These are phyloP conservation scores for Blastomyces percursus DNA, from an alignment of 2,329 filamentous ascomycete genomes.

Conservation along the genomic window DNA sequence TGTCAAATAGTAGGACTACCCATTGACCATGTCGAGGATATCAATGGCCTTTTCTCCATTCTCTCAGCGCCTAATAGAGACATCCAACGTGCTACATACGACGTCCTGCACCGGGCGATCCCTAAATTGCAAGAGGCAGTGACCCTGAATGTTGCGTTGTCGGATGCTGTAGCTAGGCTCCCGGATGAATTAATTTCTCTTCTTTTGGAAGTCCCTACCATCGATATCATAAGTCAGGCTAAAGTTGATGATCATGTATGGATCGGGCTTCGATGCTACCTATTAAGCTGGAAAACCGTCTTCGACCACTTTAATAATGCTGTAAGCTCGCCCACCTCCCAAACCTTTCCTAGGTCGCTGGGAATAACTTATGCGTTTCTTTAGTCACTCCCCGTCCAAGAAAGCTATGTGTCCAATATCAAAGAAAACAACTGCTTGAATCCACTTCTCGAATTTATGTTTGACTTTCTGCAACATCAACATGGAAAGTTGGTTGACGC, in stretches of 20 bases:
- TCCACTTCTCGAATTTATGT: conserved; percentile 64
- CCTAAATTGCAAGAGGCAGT: conserved; percentile 68
- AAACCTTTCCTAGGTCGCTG: neutral
- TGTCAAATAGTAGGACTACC: conserved; percentile 57
- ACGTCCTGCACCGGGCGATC: conserved; percentile 67
- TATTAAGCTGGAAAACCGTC: conserved; percentile 79
- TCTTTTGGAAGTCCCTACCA: conserved; percentile 63
- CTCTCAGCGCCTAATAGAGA: conserved; percentile 63
- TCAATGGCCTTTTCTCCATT: conserved; percentile 61
- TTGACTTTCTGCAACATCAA: conserved; percentile 73
- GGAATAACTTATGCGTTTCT: neutral
- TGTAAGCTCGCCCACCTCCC: conserved; percentile 25
- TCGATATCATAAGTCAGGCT: conserved; percentile 56
- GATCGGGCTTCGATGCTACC: conserved; percentile 60
- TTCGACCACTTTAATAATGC: conserved; percentile 75
- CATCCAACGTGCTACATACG: conserved; percentile 71
- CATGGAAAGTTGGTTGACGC: conserved; percentile 59
- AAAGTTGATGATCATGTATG: conserved; percentile 57
- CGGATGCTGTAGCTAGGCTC: conserved; percentile 49
- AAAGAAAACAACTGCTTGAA: conserved; percentile 60
- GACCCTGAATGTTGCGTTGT: conserved; percentile 59
- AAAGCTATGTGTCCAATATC: conserved; percentile 67
- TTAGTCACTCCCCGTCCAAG: conserved; percentile 66
- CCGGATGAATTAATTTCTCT: conserved; percentile 77
- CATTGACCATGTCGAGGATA: conserved; percentile 49